These are phyloP conservation scores for Apiospora sp. DNA, from an alignment of 2,329 filamentous ascomycete genomes.

Conservation along the genomic window DNA sequence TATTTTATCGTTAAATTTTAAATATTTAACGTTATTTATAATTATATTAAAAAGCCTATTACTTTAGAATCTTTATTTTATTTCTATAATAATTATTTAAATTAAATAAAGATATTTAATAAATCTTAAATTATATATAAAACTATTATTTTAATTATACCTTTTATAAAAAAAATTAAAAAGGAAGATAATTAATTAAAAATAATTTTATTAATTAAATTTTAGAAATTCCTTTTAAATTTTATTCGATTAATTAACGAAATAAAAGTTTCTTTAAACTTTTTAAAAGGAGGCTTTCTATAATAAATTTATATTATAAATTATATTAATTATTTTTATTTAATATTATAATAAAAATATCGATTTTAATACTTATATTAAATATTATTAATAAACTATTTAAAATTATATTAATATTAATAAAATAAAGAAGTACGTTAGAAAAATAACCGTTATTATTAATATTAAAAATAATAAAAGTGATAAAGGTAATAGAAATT, in stretches of 20 bases:
- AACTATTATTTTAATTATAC: background rate
- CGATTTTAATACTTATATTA: too few species aligned
- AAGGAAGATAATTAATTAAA: background rate
- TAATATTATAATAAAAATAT: too few species aligned
- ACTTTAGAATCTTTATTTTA: background rate
- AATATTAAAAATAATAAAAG: too few species aligned
- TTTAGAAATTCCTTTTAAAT: background rate
- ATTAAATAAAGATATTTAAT: background rate
- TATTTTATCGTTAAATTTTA: too few species aligned
- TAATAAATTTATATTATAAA: background rate
- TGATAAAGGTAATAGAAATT: background rate
- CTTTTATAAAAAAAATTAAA: background rate
- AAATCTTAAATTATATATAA: background rate
- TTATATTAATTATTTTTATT: too few species aligned
- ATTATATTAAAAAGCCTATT: background rate
- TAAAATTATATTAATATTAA: background rate
- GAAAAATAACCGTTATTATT: too few species aligned
- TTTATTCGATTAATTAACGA: background rate
- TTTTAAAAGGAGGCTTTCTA: background rate
- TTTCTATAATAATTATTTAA: background rate
- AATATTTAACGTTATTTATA: constrained; percentile 36
- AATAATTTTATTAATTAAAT: background rate
- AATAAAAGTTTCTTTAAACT: background rate
- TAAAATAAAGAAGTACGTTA: too few species aligned
- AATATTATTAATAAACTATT: too few species aligned